Base-by-base conservation (phyloP, 306 rosid genomes). In the Prosopis cineraria region DNA sequence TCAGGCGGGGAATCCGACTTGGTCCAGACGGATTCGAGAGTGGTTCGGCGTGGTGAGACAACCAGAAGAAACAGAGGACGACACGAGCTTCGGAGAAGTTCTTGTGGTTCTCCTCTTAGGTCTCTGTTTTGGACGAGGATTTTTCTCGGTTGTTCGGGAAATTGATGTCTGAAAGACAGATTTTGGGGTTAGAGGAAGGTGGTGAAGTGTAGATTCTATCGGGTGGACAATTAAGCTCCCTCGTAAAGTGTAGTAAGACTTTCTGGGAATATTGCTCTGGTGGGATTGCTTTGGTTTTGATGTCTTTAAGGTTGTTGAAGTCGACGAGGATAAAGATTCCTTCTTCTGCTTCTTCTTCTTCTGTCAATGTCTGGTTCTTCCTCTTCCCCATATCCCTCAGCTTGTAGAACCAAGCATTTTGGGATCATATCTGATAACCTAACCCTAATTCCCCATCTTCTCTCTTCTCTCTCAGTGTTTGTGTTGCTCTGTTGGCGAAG, bases 391-490 rank as follows among this genome's bases (percentile, higher is more conserved):
- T 88, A 72, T 91, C 93, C 48, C 60, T 87, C 27, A 92, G 96
- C 83, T 92, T 95, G 93, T 87, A 85, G 70, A 95, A 93, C 98
- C 98, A 95, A 68, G 93, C 87, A 84, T 89, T 89, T 89, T 10
- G 98, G 96, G 56, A 95, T 87, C 93, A 95, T 95, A 77, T 91
- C 96, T 16, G 98, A 89, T 31, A 95, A 53, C 37, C 73, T 91
- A 78, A 95, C 92, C 91, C 80, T 91, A 83, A 77, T 89, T 94
- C 19, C 98, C 94, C 97, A 94, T 91, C 47, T 8, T 20, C 39
- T 29, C 10, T 16, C 55, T 53, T 13, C 44, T 27, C 34, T 47
- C 66, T 7, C 68, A 20, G 1, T 75, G 33, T 30, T 7, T 20
- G 13, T 55, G 64, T 56, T 76, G 39, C 67, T 40, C 31, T 75